phyloP scores from a whole-genome alignment of 2,329 filamentous ascomycete species.

The Colletotrichum cordylinicola region DNA sequence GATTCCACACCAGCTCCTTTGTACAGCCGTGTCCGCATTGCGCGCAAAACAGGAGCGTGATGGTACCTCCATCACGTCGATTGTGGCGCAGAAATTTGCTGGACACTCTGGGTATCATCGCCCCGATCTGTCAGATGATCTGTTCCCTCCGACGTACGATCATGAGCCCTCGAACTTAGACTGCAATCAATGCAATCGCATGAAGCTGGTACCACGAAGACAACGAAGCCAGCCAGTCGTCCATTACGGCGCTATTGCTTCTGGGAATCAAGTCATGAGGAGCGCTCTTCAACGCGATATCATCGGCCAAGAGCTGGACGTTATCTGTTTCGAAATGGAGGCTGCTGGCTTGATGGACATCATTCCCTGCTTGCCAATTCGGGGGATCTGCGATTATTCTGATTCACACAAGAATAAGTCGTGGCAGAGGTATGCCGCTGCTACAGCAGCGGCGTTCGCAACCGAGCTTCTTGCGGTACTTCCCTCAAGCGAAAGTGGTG shows the following conservation, averaged over 20 bases:
- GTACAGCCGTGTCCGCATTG: slow-evolving; percentile 12
- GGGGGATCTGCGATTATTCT: slow-evolving; percentile 42
- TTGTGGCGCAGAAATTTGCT: not conserved
- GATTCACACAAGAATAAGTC: slow-evolving; percentile 41
- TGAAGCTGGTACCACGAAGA: not conserved
- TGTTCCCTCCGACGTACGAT: not conserved
- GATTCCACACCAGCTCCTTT: not conserved
- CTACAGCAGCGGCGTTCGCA: slow-evolving; percentile 31
- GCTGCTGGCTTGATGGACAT: slow-evolving; percentile 25
- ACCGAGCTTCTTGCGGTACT: slow-evolving; percentile 16
- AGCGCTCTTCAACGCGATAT: slow-evolving; percentile 31
- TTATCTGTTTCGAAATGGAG: slow-evolving; percentile 31
- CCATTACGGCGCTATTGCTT: slow-evolving; percentile 28
- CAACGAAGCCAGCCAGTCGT: not conserved
- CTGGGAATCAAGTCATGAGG: slow-evolving; percentile 39
- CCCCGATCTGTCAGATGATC: not conserved
- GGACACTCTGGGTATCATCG: not conserved
- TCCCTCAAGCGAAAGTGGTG: fast-evolving
- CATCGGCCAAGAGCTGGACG: slow-evolving; percentile 13
- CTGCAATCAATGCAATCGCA: not conserved
- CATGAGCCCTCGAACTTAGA: not conserved
- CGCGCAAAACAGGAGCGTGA: not conserved
- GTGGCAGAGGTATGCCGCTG: slow-evolving; percentile 40
- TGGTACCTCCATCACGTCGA: not conserved
- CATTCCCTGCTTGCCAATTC: slow-evolving; percentile 34